A percentile compares a stretch with the other conserved stretches of the same genome.
Conservation (phyloP, 2,329 filamentous ascomycete genomes). For the Cladorrhinum sp. region DNA sequence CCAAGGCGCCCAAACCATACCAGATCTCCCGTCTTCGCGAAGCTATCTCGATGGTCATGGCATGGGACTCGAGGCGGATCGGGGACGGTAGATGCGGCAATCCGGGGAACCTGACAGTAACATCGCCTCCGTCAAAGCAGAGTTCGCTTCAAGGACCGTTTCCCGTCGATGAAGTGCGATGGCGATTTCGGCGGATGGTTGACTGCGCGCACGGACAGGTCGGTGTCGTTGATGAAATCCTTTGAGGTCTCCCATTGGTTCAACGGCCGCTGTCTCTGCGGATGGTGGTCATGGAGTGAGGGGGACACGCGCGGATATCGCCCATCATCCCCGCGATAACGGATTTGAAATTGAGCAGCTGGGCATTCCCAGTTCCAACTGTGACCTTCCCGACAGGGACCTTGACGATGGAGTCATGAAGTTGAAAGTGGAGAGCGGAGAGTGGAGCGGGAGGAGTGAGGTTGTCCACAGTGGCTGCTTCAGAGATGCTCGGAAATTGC, state of each 20-base stretch:
- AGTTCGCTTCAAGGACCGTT: too few species aligned
- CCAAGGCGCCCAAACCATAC: too few species aligned
- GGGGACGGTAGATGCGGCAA: background rate
- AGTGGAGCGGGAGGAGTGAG: background rate
- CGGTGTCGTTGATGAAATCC: slow-evolving; percentile 8
- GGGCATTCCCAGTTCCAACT: too few species aligned
- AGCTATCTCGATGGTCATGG: too few species aligned
- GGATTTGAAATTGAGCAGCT: background rate
- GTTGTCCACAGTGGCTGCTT: background rate
- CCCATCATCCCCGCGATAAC: background rate
- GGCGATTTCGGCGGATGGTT: slow-evolving; percentile 5
- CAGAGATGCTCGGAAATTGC: background rate
- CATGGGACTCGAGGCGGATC: too few species aligned
- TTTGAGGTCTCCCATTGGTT: too few species aligned
- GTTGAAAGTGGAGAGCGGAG: background rate
- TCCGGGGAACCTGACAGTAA: slow-evolving; percentile 10
- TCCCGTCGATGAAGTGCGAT: background rate
- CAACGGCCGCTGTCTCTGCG: background rate
- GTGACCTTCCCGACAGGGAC: background rate
- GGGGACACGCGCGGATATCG: too few species aligned
- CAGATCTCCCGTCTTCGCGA: too few species aligned
- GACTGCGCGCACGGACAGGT: slow-evolving; percentile 21
- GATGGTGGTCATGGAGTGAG: background rate
- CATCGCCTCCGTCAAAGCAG: too few species aligned
- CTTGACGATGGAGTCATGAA: background rate